Percentiles rank a stretch among this genome's conserved stretches.
Evolutionary conservation across 2,329 filamentous ascomycete genomes (phyloP).

Genomic region (Aspergillaceae sp.): DNA sequence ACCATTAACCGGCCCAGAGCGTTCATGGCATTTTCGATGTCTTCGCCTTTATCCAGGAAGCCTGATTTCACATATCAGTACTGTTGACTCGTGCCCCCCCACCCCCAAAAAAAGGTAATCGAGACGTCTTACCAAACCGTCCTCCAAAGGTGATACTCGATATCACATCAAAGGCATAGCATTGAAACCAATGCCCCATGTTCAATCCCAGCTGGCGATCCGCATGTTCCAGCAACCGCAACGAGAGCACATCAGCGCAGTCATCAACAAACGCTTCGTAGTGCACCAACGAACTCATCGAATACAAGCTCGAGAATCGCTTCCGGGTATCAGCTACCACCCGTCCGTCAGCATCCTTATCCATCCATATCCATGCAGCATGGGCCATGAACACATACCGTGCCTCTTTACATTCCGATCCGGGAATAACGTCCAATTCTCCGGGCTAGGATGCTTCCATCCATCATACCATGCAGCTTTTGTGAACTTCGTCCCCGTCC

Average conservation of each 20-base stretch:
- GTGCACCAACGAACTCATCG: constrained; percentile 40
- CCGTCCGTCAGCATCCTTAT: no score
- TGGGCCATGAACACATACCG: constrained; percentile 7
- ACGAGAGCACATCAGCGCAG: constrained; percentile 36
- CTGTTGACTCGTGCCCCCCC: no score
- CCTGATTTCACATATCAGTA: constrained; percentile 19
- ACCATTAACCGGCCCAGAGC: constrained; percentile 27
- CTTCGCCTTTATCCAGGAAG: constrained; percentile 40
- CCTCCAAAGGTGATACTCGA: constrained; percentile 41
- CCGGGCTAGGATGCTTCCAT: constrained; percentile 21
- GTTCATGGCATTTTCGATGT: constrained; percentile 37
- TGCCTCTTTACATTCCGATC: constrained; percentile 32
- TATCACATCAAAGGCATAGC: constrained; percentile 38
- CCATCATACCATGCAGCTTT: constrained; percentile 32
- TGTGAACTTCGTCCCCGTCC: constrained; percentile 30
- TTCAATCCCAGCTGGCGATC: constrained; percentile 24
- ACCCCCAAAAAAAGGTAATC: no score
- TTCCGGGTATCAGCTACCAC: constrained; percentile 26
- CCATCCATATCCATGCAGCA: no score
- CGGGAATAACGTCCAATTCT: constrained; percentile 25
- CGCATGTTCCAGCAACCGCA: constrained; percentile 33
- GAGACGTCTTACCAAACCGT: constrained; percentile 15
- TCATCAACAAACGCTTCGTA: constrained; percentile 45
- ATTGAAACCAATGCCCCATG: constrained; percentile 30
- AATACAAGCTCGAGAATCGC: constrained; percentile 39